Evolutionary conservation across 2,329 filamentous ascomycete species (phyloP).

Genomic region (Ophiognomonia clavigignenti-juglandacearum): DNA sequence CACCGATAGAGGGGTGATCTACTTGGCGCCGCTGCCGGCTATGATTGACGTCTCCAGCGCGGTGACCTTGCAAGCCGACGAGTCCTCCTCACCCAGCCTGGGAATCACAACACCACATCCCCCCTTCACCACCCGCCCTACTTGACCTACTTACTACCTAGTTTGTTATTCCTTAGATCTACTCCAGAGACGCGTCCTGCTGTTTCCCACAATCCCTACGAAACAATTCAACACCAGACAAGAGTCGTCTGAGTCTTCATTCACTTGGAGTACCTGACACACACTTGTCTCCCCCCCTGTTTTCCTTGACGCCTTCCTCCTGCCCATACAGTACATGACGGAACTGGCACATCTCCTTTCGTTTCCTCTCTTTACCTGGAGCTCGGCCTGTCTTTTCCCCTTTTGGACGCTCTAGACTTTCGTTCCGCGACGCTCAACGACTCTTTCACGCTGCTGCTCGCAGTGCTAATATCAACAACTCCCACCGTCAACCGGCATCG

Average conservation of each 20-base stretch:
- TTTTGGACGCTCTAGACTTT: no score
- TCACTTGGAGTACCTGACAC: conserved; percentile 3
- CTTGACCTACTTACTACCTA: conserved; percentile 7
- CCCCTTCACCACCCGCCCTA: neutral
- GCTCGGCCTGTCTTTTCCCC: no score
- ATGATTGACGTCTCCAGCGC: conserved; percentile 1
- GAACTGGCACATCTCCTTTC: no score
- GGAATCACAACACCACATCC: neutral
- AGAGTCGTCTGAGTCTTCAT: conserved; percentile 3
- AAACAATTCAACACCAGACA: no score
- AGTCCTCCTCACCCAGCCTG: neutral
- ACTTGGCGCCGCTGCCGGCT: neutral
- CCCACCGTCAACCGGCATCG: no score
- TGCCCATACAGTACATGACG: neutral
- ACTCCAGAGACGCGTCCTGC: conserved; percentile 3
- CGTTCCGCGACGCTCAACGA: no score
- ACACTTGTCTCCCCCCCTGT: neutral
- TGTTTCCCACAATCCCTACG: conserved; percentile 6
- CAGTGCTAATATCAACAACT: no score
- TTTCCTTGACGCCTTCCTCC: neutral
- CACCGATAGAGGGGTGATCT: no score
- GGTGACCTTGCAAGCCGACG: neutral
- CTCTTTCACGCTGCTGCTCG: no score
- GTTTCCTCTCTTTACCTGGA: neutral
- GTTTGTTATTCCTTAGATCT: conserved; percentile 8